Conservation (phyloP, 2,329 filamentous ascomycete genomes). For the Dactylellina leptospora region DNA sequence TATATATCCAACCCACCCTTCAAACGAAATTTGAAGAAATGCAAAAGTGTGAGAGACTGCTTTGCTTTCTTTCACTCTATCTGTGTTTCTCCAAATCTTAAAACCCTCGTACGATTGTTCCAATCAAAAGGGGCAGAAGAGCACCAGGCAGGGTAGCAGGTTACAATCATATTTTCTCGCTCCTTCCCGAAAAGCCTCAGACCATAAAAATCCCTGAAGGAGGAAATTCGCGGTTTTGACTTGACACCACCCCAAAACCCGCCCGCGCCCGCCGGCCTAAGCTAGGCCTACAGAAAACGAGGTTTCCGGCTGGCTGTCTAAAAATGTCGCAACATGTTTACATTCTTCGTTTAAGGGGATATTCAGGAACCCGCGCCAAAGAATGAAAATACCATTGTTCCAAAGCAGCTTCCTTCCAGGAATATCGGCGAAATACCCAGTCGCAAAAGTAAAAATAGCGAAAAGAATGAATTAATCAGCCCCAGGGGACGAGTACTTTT, state of each 20-base stretch:
- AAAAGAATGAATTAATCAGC: too few species aligned
- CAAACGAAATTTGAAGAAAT: background rate
- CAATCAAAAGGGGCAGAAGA: conserved; percentile 38
- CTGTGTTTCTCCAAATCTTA: conserved; percentile 17
- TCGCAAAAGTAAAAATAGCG: conserved; percentile 1
- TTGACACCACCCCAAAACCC: too few species aligned
- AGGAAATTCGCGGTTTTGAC: too few species aligned
- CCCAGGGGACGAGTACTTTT: background rate
- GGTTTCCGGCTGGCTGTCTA: background rate
- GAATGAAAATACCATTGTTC: background rate
- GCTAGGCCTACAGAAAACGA: background rate
- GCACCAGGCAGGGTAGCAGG: too few species aligned
- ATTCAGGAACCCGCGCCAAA: conserved; percentile 1
- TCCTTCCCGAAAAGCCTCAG: conserved; percentile 50
- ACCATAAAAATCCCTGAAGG: conserved; percentile 9
- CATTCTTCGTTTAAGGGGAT: conserved; percentile 9
- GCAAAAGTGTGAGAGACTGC: too few species aligned
- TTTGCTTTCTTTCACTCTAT: too few species aligned
- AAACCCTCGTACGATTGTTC: conserved; percentile 6
- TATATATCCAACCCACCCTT: conserved; percentile 13
- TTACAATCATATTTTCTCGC: conserved; percentile 39
- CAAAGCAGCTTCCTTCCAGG: background rate
- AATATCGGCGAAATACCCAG: background rate
- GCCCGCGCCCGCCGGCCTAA: too few species aligned
- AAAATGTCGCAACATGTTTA: conserved; percentile 9